These are phyloP conservation scores for Melaleuca alternifolia DNA, from an alignment of 345 rosid genomes.

Conservation along the genomic window DNA sequence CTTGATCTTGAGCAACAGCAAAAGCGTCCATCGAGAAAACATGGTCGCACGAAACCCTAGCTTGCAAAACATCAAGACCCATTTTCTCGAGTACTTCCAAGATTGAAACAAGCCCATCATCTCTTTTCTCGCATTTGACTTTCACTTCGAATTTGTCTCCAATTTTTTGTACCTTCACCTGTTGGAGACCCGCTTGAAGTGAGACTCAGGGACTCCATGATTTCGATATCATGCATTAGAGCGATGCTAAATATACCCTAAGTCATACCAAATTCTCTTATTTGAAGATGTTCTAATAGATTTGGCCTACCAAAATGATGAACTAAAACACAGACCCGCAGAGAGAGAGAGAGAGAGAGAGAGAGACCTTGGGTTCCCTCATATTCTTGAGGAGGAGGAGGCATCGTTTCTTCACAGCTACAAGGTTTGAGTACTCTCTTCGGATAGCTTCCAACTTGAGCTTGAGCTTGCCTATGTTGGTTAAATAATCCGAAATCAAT, in stretches of 20 bases:
- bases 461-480: conserved; percentile 44
- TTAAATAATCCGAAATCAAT: conserved; percentile 28
- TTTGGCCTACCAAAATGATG: neutral
- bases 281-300: neutral
- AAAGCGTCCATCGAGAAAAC: conserved; percentile 62
- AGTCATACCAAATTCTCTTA: neutral
- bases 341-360: neutral
- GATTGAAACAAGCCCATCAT: conserved; percentile 35
- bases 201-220: neutral
- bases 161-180: conserved; percentile 55
- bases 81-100: conserved; percentile 65
- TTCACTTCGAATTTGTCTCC: conserved; percentile 33
- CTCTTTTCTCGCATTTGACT: conserved; percentile 36
- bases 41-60: conserved; percentile 38
- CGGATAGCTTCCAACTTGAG: conserved; percentile 43
- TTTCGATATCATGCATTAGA: neutral
- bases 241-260: neutral
- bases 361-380: conserved; percentile 39
- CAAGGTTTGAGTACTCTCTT: conserved; percentile 25
- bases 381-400: conserved; percentile 15
- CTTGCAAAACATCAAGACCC: conserved; percentile 47
- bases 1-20: conserved; percentile 30
- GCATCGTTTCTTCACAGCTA: conserved; percentile 28
- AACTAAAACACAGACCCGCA: neutral
- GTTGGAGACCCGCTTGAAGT: neutral